A percentile compares a stretch with the other conserved stretches of the same genome.
Conservation (phyloP, 2,329 filamentous ascomycete genomes). For the Pleoardoris graminearum region DNA sequence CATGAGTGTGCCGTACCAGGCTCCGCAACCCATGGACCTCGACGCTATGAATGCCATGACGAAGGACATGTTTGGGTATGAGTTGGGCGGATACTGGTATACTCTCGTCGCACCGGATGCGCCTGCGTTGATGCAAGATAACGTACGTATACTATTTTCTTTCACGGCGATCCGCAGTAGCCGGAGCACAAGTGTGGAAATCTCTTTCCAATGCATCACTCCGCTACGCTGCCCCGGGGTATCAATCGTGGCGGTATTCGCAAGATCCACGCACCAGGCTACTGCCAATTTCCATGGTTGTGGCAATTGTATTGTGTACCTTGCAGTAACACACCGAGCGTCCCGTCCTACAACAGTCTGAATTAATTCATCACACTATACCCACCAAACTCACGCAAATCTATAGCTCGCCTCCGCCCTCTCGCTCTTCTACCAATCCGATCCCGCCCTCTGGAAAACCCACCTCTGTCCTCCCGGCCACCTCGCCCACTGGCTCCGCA, state of each 20-base stretch:
- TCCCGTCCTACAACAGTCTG: too few relatives aligned
- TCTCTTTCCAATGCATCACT: too few relatives aligned
- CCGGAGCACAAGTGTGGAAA: too few relatives aligned
- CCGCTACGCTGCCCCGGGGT: too few relatives aligned
- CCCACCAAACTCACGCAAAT: not conserved
- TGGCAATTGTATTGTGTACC: too few relatives aligned
- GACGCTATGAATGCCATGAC: constrained; percentile 1
- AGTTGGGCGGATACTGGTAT: constrained; percentile 6
- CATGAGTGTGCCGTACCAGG: constrained; percentile 5
- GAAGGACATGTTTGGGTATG: constrained; percentile 6
- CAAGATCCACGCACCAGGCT: too few relatives aligned
- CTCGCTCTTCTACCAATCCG: not conserved
- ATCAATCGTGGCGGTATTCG: too few relatives aligned
- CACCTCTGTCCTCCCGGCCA: not conserved
- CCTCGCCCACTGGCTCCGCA: not conserved
- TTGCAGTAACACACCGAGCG: too few relatives aligned
- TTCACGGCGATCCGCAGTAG: too few relatives aligned
- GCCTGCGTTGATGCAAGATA: not conserved
- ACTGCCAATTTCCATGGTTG: too few relatives aligned
- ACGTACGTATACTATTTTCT: not conserved
- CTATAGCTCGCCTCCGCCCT: not conserved
- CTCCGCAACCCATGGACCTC: not conserved
- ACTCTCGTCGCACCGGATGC: constrained; percentile 2
- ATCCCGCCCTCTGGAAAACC: not conserved
- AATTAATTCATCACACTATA: too few relatives aligned